These are phyloP conservation scores for Pyracantha coccinea DNA, from an alignment of 331 rosid genomes.

Conservation along the genomic window DNA sequence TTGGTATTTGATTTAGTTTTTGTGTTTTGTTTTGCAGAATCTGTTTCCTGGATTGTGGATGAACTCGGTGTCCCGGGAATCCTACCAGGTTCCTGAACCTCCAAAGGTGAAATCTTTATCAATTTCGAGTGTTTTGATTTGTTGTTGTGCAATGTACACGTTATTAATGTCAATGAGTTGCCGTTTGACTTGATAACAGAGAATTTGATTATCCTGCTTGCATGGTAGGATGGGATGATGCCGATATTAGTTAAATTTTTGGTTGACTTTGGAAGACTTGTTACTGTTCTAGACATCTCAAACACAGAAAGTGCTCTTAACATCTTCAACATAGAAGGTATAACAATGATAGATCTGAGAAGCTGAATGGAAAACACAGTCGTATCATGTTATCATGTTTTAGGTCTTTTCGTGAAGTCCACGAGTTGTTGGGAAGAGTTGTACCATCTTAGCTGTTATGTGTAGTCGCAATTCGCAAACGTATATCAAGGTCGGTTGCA, in stretches of 20 bases:
- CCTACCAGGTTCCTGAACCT: slow-evolving; percentile 6
- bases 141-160: not conserved
- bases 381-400: slow-evolving; percentile 1
- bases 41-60: slow-evolving; percentile 9
- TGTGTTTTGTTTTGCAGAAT: slow-evolving; percentile 24
- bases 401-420: not conserved
- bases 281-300: slow-evolving; percentile 1
- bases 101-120: not conserved
- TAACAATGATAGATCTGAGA: slow-evolving; percentile 15
- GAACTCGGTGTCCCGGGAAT: not conserved
- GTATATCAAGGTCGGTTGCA: not conserved
- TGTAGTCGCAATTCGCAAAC: slow-evolving; percentile 2
- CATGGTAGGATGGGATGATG: slow-evolving; percentile 14
- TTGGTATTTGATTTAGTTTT: not conserved
- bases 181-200: slow-evolving; percentile 7
- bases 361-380: slow-evolving; percentile 15
- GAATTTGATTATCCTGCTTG: slow-evolving; percentile 13
- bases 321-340: slow-evolving; percentile 20
- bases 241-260: not conserved
- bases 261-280: slow-evolving; percentile 9
- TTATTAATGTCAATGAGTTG: not conserved
- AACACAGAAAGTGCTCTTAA: slow-evolving; percentile 15
- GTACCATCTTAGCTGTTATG: slow-evolving; percentile 6
- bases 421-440: slow-evolving; percentile 6
- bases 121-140: not conserved